These are phyloP conservation scores for Sporothrix variecibatus DNA, from an alignment of 2,329 filamentous ascomycete genomes.

Conservation along the genomic window DNA sequence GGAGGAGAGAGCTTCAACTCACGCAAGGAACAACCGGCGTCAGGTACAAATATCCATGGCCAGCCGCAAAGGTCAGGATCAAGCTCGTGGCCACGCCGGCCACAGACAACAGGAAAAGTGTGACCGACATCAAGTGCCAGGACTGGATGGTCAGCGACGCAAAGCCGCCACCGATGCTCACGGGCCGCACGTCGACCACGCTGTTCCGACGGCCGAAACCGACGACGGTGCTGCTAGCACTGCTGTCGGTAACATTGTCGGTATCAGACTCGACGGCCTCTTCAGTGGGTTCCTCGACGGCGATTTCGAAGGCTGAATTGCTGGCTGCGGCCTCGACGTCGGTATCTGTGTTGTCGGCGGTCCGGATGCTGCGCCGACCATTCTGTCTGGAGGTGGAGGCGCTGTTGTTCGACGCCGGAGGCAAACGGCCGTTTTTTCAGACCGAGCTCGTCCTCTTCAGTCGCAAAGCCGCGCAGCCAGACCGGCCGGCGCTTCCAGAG, in stretches of 20 bases:
- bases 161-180: constrained; percentile 11
- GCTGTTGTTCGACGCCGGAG: background rate
- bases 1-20: constrained; percentile 31
- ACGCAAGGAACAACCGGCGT: constrained; percentile 43
- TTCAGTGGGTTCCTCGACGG: constrained; percentile 1
- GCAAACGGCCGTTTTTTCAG: constrained; percentile 10
- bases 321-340: constrained; percentile 16
- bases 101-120: constrained; percentile 43
- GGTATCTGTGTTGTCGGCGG: background rate
- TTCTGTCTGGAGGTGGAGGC: background rate
- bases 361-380: background rate
- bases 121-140: constrained; percentile 37
- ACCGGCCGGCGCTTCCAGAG: constrained; percentile 39
- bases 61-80: constrained; percentile 27
- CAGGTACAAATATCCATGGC: constrained; percentile 36
- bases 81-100: constrained; percentile 38
- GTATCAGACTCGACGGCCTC: constrained; percentile 13
- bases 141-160: constrained; percentile 20
- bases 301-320: background rate
- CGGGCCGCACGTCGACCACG: constrained; percentile 15
- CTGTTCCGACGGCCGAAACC: constrained; percentile 24
- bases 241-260: constrained; percentile 20
- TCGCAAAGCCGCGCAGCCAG: constrained; percentile 41
- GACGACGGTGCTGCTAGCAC: constrained; percentile 24
- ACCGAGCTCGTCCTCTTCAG: constrained; percentile 33